Evolutionary conservation across 331 rosid species (phyloP), one percentile per base, ranked within the genome.

Genomic region (Rosa hybrid): DNA sequence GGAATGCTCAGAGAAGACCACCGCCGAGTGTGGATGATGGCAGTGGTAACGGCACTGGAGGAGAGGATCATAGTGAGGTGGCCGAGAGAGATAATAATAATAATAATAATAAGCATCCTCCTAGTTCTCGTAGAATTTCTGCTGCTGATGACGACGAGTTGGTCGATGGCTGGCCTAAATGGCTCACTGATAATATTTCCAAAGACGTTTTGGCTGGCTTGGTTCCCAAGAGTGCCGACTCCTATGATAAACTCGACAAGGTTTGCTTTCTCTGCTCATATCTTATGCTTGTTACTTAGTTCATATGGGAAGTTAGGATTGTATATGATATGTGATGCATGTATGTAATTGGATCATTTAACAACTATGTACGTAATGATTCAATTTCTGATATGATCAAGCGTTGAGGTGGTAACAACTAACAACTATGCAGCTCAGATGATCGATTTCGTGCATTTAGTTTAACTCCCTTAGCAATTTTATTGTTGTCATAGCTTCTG

Each of bases 171-270:
- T 87, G 87, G 89, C 90, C 90, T 0, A 85, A 80, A 53, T 87
- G 90, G 89, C 80, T 94, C 0, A 87, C 83, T 81, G 96, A 94
- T 75, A 94, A 94, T 83, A 86, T 94, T 76, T 93, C 96, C 30
- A 27, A 46, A 25, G 79, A 87, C 8, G 84, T 83, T 2, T 83
- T 94, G 80, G 78, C 83, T 76, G 87, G 86, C 48, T 77, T 94
- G 86, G 86, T 90, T 77, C 94, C 94, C n/a, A 92, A 45, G 82
- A 90, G 91, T 83, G 96, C 93, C 27, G 98, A 92, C 30, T 88
- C 96, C 7, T 92, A 81, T 82, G 87, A 75, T 78, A 92, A 88
- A 90, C 85, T 94, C 64, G 94, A 63, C 67, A 94, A 94, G 94
- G 98, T 92, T 27, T 4, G 50, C 76, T 4, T 73, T 23, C 14